Evolutionary conservation across 495 filamentous ascomycete species (phyloP), one percentile per base, ranked within the genome.

Genomic region (Alectoria sarmentosa): DNA sequence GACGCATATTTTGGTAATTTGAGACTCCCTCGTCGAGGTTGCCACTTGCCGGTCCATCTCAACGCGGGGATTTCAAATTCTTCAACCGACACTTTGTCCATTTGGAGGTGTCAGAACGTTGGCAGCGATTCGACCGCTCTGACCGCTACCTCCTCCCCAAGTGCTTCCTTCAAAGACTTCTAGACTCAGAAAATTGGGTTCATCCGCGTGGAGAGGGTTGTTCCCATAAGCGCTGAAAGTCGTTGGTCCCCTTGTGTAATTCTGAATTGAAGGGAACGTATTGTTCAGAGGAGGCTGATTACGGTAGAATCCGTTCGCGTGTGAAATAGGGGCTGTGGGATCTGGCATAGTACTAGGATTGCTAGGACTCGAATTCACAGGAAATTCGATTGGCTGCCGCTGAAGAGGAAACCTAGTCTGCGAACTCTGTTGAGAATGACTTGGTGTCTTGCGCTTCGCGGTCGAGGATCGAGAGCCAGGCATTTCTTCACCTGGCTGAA

Each of bases 81-180:
- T 65, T 82, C 78, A 82, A 54, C 79, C 63, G 19, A 44, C 78
- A 44, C 76, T 77, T 60, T 83, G 80, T 34, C 78, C 80, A 58
- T 75, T 80, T 28, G 75, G 78, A 21, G 80, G 77, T 37, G 75
- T 81, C 56, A 34, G 28, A 15, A 57, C n/a, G 4, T 55, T 66
- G 28, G 49, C 38, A 30, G 37, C 59, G 26, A 13, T 36, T 14
- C 32, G 11, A 19, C 39, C 66, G 19, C 56, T 34, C 28, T 55
- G 32, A 65, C 28, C 42, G n/a, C 61, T 67, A 38, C 68, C 65
- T 32, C 68, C 65, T 38, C 63, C 69, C 26, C 37, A 52, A 36
- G 28, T 34, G 52, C 52, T 55, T 21, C 52, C 52, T 34, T 55
- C 52, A 34, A 55, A 55, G 28, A 55, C 52, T 21, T 68, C 65